Percentiles rank a stretch among this genome's conserved stretches.
These are phyloP conservation scores for Trichomonas tenax DNA, from an alignment of 208 protist genomes.

Conservation along the genomic window DNA sequence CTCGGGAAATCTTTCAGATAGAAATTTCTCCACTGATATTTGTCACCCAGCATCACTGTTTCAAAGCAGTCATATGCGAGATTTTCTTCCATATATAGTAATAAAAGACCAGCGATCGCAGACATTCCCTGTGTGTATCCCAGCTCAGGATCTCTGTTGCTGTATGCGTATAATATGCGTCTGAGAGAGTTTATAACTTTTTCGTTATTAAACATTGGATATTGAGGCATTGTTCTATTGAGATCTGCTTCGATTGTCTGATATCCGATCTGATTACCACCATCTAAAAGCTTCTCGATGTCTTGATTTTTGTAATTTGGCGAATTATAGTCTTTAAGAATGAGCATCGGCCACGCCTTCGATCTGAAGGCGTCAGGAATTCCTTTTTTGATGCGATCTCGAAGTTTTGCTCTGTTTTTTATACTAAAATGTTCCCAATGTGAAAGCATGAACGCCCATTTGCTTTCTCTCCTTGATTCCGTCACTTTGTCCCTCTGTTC, in stretches of 20 bases:
- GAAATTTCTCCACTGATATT: background rate
- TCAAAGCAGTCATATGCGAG: background rate
- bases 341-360: background rate
- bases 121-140: slow-evolving; percentile 1
- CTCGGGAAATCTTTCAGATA: background rate
- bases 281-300: background rate
- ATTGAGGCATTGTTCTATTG: background rate
- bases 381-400: background rate
- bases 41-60: background rate
- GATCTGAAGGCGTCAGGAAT: background rate
- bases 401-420: background rate
- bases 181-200: background rate
- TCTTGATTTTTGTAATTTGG: background rate
- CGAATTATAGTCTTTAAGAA: no score
- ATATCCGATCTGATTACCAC: background rate
- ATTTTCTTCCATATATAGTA: background rate
- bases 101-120: background rate
- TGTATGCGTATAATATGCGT: background rate
- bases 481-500: background rate
- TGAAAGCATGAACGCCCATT: background rate
- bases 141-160: background rate
- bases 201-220: background rate
- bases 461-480: background rate
- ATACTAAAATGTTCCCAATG: background rate
- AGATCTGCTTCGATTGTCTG: background rate